Evolutionary conservation across 2,329 filamentous ascomycete species (phyloP), one percentile per base, ranked within the genome.

Genomic region (Phaeoacremonium minimum): DNA sequence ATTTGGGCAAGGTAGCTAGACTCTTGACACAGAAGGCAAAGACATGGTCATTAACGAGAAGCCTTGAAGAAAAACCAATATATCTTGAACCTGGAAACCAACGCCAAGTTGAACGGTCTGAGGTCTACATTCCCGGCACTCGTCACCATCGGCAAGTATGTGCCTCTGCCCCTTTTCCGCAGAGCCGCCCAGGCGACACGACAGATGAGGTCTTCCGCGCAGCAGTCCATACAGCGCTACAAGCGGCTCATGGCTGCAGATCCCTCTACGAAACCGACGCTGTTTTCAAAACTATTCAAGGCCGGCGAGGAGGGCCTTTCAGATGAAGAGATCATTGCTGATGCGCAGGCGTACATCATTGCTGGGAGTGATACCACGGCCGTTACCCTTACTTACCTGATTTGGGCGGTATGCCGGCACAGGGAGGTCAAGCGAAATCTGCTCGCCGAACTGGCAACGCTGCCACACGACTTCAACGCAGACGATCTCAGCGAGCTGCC

Each of bases 331-430:
- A 55, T 71, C 2, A 38, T 46, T 4, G 44, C 47, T 13, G 63
- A 71, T 31, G 69, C 69, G 0, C 53, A 57, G 6, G 48, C 45
- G 0, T 71, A 68, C 42, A 74, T 76, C 31, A 38, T 69, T 5
- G 73, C 71, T 2, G 73, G 73, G 2, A 70, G 60, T 26, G 71
- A 75, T 38, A 77, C 73, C 0, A 75, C 72, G 0, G 64, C 71
- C 1, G 58, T 62, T 11, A 67, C 68, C 0, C 41, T 76, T 30
- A 75, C 71, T 0, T 75, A 73, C 37, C 48, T 71, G 1, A 45
- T 66, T 6, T 74, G 63, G 62, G 46, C 52, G 5, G 48, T 67
- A 7, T 61, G 55, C 35, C 41, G 46, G 13, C 40, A 53, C 13
- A 53, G 57, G 0, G 35, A 46, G 0, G 40, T 66, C 17, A 52